These are phyloP conservation scores for Hydnomerulius pinastri DNA, from an alignment of 768 basidiomycete species.

Conservation along the genomic window DNA sequence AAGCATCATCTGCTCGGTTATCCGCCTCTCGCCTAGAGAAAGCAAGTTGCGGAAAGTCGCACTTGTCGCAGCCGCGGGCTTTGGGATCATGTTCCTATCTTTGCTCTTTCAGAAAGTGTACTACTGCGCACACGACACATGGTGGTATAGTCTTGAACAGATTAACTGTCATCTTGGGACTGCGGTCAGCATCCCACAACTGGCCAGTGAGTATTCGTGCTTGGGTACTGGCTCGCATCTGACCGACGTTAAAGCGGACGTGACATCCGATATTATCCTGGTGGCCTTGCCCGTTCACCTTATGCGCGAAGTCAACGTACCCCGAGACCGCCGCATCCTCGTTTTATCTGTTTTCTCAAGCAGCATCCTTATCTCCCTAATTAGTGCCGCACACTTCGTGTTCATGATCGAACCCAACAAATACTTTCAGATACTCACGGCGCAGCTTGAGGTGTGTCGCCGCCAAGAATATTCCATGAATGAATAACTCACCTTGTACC, in stretches of 20 bases:
- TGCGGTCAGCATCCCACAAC: not conserved
- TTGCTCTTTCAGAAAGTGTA: conserved; percentile 7
- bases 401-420: conserved; percentile 7
- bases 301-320: conserved; percentile 6
- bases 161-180: conserved; percentile 6
- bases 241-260: conserved; percentile 3
- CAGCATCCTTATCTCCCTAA: conserved; percentile 6
- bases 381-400: conserved; percentile 4
- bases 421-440: conserved; percentile 5
- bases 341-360: conserved; percentile 9
- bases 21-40: conserved; percentile 5
- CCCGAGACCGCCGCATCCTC: conserved; percentile 6
- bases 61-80: not conserved
- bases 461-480: not conserved
- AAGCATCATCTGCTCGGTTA: conserved; percentile 9
- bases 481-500: not conserved
- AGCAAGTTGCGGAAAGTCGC: conserved; percentile 2
- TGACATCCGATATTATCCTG: conserved; percentile 2
- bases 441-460: conserved; percentile 5
- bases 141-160: not conserved
- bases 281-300: conserved; percentile 7
- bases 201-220: conserved; percentile 4
- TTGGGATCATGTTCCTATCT: not conserved
- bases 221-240: not conserved
- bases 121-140: conserved; percentile 4